Evolutionary conservation across 768 basidiomycete species (phyloP).

Genomic region (Galerina sulciceps): DNA sequence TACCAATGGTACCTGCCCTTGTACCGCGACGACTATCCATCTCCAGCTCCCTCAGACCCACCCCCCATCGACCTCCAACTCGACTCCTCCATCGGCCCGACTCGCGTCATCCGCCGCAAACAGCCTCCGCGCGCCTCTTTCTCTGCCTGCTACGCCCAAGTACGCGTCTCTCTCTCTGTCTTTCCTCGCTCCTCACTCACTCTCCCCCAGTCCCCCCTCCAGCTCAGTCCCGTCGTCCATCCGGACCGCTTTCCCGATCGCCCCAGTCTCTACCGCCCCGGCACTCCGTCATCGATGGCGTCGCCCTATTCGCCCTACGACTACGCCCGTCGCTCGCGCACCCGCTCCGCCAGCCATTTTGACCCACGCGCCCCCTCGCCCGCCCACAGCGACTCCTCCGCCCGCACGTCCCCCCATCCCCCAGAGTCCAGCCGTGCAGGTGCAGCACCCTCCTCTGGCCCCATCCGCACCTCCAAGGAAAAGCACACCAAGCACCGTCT

Average conservation of each 20-base stretch:
- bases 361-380: slow-evolving; percentile 61
- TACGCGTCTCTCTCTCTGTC: neutral
- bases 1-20: neutral
- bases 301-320: slow-evolving; percentile 49
- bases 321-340: slow-evolving; percentile 43
- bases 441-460: neutral
- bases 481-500: slow-evolving; percentile 77
- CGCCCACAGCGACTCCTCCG: slow-evolving; percentile 50
- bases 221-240: neutral
- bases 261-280: slow-evolving; percentile 26
- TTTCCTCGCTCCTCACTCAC: neutral
- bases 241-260: slow-evolving; percentile 32
- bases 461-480: slow-evolving; percentile 31
- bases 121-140: slow-evolving; percentile 23
- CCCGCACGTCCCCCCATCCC: slow-evolving; percentile 55
- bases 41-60: slow-evolving; percentile 41
- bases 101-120: slow-evolving; percentile 47
- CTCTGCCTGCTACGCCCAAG: neutral
- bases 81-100: slow-evolving; percentile 56
- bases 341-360: slow-evolving; percentile 48
- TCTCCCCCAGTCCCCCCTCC: neutral
- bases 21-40: slow-evolving; percentile 31
- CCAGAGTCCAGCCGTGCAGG: slow-evolving; percentile 30
- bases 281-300: slow-evolving; percentile 43
- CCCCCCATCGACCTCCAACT: slow-evolving; percentile 44